Evolutionary conservation across 139 green algal genomes (phyloP).

Genomic region (Chlorella sp.): DNA sequence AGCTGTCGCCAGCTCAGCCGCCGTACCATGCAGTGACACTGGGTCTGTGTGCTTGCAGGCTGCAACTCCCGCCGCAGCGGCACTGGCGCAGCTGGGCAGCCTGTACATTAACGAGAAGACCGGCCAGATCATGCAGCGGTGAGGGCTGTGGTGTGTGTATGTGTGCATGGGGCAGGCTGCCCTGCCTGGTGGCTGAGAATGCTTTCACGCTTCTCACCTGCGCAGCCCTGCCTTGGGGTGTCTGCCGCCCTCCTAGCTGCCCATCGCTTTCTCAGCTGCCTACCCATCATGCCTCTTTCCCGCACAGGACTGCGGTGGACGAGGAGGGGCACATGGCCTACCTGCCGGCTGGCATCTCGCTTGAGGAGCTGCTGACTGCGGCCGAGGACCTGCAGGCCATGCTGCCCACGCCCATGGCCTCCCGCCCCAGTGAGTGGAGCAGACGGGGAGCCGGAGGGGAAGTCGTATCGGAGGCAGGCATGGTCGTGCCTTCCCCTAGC

Average conservation of each 20-base stretch:
- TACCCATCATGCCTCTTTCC: too few relatives aligned
- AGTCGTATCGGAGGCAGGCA: too few relatives aligned
- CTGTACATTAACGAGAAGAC: conserved; percentile 42
- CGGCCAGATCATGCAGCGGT: conserved; percentile 38
- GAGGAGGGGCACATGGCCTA: conserved; percentile 30
- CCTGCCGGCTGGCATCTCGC: conserved; percentile 28
- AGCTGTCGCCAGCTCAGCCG: background rate
- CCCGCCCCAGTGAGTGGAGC: background rate
- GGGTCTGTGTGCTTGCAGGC: conserved; percentile 6
- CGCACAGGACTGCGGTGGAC: conserved; percentile 15
- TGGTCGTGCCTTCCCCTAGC: too few relatives aligned
- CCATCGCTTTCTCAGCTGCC: background rate
- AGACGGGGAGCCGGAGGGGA: too few relatives aligned
- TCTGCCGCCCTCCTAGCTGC: background rate
- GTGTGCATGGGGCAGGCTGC: too few relatives aligned
- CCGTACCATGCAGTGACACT: background rate
- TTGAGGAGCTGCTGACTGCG: conserved; percentile 34
- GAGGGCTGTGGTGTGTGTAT: background rate
- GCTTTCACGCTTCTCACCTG: too few relatives aligned
- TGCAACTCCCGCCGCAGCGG: background rate
- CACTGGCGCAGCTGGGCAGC: conserved; percentile 10
- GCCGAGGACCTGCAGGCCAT: conserved; percentile 36
- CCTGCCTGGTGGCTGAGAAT: background rate
- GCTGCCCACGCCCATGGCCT: conserved; percentile 34
- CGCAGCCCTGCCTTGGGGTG: background rate